Evolutionary conservation across 169 alveolate species (phyloP), one percentile per base, ranked within the genome.

Genomic region (Cryptosporidium viatorum): DNA sequence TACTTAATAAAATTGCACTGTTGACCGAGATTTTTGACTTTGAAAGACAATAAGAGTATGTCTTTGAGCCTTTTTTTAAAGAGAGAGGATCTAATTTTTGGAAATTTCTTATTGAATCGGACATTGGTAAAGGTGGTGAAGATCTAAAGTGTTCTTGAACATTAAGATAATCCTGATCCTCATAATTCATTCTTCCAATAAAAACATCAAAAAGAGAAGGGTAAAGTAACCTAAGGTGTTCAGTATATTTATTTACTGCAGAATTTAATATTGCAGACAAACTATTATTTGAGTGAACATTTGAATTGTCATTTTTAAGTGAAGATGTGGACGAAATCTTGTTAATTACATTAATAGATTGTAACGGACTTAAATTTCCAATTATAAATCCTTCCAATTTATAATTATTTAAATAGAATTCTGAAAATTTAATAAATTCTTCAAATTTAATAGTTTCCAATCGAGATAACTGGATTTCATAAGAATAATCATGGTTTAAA

Each of bases 1-100:
- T 10, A 0, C 2, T 62, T 9, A 60, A 18, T 0, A 26, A 58
- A 16, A 80, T 31, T n/a, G 75, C 51, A 80, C 52, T 80, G 35
- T 80, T 62, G 9, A 80, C 12, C 21, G 39, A 37, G 12, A 4
- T 50, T 62, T 41, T 41, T 10, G 62, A 45, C 7, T 37, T 67
- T 9, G 75, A 80, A 18, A 43, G 12, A 48, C 26, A 33, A n/a
- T 60, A 60, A 29, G 62, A 70, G 21, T 26, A 80, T 5, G n/a
- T 16, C 41, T 65, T 80, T 0, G 73, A 43, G 18, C 70, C 70
- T 80, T 31, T 80, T 29, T 31, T 60, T 1, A 80, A 35, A 12
- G 73, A 80, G 23, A 62, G 37, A 3, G 41, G 35, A 62, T 80
- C 87, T 2, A 80, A 23, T 3, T 35, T 41, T 62, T 80, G 80